phyloP scores from a whole-genome alignment of 805 yeast species.

The Yamadazyma scolyti region DNA sequence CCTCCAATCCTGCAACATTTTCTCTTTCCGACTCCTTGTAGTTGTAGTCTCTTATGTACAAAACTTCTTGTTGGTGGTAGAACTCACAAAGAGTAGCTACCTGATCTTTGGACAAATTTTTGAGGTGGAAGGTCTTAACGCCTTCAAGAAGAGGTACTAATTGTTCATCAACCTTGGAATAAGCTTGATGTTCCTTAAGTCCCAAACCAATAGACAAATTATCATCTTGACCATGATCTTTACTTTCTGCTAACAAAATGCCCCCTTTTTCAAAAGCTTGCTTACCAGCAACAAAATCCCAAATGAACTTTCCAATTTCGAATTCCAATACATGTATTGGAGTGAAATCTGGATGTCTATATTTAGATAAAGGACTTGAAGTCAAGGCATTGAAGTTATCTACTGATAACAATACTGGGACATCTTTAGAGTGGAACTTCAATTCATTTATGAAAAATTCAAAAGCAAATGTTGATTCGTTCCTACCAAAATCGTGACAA shows the following conservation, averaged over 20 bases:
- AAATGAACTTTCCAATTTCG: slow-evolving; percentile 57
- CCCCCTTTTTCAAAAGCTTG: slow-evolving; percentile 56
- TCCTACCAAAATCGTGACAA: slow-evolving; percentile 36
- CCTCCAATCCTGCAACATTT: slow-evolving; percentile 16
- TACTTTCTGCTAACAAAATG: slow-evolving; percentile 59
- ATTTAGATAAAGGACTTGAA: slow-evolving; percentile 52
- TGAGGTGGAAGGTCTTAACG: slow-evolving; percentile 21
- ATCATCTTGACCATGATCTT: slow-evolving; percentile 42
- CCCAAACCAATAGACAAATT: slow-evolving; percentile 64
- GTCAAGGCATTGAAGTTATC: slow-evolving; percentile 71
- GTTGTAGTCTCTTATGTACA: slow-evolving; percentile 31
- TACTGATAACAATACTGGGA: slow-evolving; percentile 64
- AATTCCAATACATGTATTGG: slow-evolving; percentile 58
- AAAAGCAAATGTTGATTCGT: slow-evolving; percentile 44
- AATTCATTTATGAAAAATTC: slow-evolving; percentile 55
- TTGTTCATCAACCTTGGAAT: slow-evolving; percentile 52
- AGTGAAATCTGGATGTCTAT: slow-evolving; percentile 53
- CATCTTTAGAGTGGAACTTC: slow-evolving; percentile 36
- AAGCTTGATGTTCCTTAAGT: slow-evolving; percentile 50
- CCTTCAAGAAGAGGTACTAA: slow-evolving; percentile 50
- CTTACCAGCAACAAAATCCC: slow-evolving; percentile 53
- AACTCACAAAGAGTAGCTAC: slow-evolving; percentile 27
- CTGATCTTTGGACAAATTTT: slow-evolving; percentile 27
- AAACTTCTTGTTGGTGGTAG: slow-evolving; percentile 28
- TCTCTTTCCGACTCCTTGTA: slow-evolving; percentile 16